Evolutionary conservation across 2,329 filamentous ascomycete genomes (phyloP).

Genomic region (Coleophoma eucalyptorum): DNA sequence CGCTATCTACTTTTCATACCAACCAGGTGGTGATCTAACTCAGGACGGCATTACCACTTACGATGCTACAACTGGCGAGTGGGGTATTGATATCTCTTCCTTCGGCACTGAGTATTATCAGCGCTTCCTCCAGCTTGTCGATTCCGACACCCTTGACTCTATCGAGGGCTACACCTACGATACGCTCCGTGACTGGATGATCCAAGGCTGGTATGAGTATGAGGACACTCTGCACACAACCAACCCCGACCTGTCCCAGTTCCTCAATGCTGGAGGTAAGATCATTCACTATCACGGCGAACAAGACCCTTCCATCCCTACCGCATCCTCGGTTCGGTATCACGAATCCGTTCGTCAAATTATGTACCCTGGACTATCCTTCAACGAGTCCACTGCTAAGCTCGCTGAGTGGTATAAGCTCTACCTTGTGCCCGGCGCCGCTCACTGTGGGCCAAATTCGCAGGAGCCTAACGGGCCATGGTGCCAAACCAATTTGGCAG

Average conservation of each 20-base stretch:
- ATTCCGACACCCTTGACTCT: conserved; percentile 28
- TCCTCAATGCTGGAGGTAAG: conserved; percentile 29
- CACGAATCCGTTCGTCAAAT: conserved; percentile 40
- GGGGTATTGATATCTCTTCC: conserved; percentile 27
- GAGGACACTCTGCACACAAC: conserved; percentile 47
- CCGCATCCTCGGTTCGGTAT: conserved; percentile 45
- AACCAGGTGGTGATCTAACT: conserved; percentile 20
- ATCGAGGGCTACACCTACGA: conserved; percentile 48
- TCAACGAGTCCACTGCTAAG: conserved; percentile 29
- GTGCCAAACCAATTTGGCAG: conserved; percentile 59
- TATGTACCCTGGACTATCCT: conserved; percentile 37
- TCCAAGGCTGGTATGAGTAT: conserved; percentile 41
- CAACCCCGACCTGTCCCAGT: conserved; percentile 40
- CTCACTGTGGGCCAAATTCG: conserved; percentile 40
- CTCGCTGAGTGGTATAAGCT: conserved; percentile 36
- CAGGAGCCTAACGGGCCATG: conserved; percentile 29
- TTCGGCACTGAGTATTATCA: conserved; percentile 32
- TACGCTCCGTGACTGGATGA: conserved; percentile 50
- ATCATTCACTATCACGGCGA: conserved; percentile 1
- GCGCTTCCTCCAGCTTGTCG: conserved; percentile 28
- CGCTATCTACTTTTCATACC: conserved; percentile 30
- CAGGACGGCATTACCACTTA: conserved; percentile 26
- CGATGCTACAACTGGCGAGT: conserved; percentile 25
- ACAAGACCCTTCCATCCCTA: conserved; percentile 42
- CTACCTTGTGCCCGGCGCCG: conserved; percentile 47